Percentiles rank a stretch among this genome's conserved stretches.
These are phyloP conservation scores for Microcos paniculata DNA, from an alignment of 345 rosid species.

Conservation along the genomic window DNA sequence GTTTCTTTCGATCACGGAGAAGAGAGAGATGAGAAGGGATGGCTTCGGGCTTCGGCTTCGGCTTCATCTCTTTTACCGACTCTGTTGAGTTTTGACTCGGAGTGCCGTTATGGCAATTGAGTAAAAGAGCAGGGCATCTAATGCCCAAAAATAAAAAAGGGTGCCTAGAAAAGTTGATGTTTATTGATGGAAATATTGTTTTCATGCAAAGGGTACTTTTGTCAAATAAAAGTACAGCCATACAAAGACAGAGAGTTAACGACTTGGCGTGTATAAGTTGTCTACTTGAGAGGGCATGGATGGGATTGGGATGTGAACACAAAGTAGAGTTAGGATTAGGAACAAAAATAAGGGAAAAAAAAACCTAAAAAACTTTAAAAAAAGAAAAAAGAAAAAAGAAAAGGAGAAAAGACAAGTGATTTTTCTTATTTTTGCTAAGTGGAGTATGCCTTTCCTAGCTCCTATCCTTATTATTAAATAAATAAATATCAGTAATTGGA, in stretches of 20 bases:
- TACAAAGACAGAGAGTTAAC: slow-evolving; percentile 23
- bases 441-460: slow-evolving; percentile 30
- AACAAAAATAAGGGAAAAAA: too few relatives aligned
- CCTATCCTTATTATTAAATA: not conserved
- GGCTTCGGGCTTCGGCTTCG: not conserved
- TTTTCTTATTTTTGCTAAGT: slow-evolving; percentile 14
- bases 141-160: slow-evolving; percentile 1
- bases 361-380: not conserved
- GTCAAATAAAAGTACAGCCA: slow-evolving; percentile 30
- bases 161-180: not conserved
- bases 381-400: too few relatives aligned
- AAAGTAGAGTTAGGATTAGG: not conserved
- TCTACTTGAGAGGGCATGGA: slow-evolving; percentile 24
- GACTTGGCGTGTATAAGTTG: slow-evolving; percentile 43
- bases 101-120: slow-evolving; percentile 3
- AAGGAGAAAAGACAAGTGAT: not conserved
- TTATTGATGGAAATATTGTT: not conserved
- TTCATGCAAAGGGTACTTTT: slow-evolving; percentile 32
- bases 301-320: slow-evolving; percentile 32
- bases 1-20: slow-evolving; percentile 15
- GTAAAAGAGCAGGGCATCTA: slow-evolving; percentile 20
- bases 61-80: slow-evolving; percentile 16
- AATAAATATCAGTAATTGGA: not conserved
- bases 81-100: slow-evolving; percentile 25
- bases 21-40: not conserved